Evolutionary conservation across 805 yeast genomes (phyloP), one percentile per base, ranked within the genome.

Genomic region (Grigorovia jiainica): DNA sequence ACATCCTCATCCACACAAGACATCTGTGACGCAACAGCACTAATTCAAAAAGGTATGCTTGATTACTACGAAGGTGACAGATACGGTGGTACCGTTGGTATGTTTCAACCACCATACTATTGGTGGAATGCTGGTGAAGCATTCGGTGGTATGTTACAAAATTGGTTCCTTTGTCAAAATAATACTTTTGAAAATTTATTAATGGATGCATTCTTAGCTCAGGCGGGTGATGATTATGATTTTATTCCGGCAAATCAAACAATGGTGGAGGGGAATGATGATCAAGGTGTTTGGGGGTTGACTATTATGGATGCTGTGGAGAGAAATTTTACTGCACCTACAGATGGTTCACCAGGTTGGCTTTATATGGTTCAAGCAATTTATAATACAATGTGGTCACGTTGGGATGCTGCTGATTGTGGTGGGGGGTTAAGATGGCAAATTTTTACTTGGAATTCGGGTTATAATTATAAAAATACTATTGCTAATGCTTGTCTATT

Each of bases 91-190:
- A 71, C 81, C 7, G 70, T 82, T 23, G 94, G 90, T 19, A 72
- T 73, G 76, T 82, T 82, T 54, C 66, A 73, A 10, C 57, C 71
- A 47, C 87, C 87, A 0, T 83, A 83, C 58, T 80, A 79, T 63
- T 87, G 92, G 87, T 85, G 95, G 95, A 79, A 82, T 61, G 87
- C 89, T 32, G 95, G 94, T 53, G 90, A 85, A 50, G 87, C 87
- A 0, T 80, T 68, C 61, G 75, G 74, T 11, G 65, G 71, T 2
- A 59, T 84, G 66, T 57, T 90, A 31, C 95, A 87, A 60, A 83
- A 79, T 56, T 73, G 84, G 68, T 77, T 65, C 51, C 73, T 76
- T 52, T 82, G 90, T 61, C 68, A 77, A 38, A 80, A 89, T 62
- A 72, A 71, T 47, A 74, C 87, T 1, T 82, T 71, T 53, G 77